These are phyloP conservation scores for Lentinula novae-zelandiae DNA, from an alignment of 1,284 basidiomycete species.

Conservation along the genomic window DNA sequence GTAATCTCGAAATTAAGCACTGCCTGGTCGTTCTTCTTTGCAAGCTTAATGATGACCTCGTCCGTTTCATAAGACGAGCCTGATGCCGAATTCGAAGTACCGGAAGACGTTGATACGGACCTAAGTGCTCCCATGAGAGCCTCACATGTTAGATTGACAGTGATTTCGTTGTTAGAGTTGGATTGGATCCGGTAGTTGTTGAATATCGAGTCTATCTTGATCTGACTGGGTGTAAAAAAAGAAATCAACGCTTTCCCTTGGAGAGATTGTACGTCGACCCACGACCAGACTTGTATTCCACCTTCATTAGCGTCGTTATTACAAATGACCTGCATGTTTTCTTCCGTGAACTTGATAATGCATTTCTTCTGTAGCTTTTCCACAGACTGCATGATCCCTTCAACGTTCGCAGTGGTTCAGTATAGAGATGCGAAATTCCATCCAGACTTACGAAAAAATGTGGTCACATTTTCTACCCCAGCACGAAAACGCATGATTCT, in stretches of 20 bases:
- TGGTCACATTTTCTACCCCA: constrained; percentile 52
- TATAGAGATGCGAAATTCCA: background rate
- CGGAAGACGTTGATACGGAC: constrained; percentile 37
- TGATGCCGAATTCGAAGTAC: constrained; percentile 4
- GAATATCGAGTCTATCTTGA: constrained; percentile 74
- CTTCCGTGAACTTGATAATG: constrained; percentile 76
- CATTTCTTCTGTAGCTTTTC: constrained; percentile 82
- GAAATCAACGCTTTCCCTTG: background rate
- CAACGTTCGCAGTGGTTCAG: background rate
- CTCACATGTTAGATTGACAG: constrained; percentile 68
- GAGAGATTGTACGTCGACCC: constrained; percentile 30
- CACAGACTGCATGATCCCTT: constrained; percentile 74
- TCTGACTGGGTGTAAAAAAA: constrained; percentile 35
- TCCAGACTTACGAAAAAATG: constrained; percentile 50
- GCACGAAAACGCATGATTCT: constrained; percentile 65
- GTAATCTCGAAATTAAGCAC: constrained; percentile 73
- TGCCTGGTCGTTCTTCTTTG: constrained; percentile 77
- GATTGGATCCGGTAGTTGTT: constrained; percentile 84
- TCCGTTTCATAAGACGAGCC: constrained; percentile 9
- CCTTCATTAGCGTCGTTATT: constrained; percentile 76
- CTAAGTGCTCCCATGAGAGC: constrained; percentile 72
- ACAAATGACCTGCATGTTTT: constrained; percentile 81
- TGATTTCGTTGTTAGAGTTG: constrained; percentile 82
- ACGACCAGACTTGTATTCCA: constrained; percentile 93
- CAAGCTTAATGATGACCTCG: constrained; percentile 69